phyloP scores from a whole-genome alignment of 106 monocot genomes.

The Amphibolis antarctica region DNA sequence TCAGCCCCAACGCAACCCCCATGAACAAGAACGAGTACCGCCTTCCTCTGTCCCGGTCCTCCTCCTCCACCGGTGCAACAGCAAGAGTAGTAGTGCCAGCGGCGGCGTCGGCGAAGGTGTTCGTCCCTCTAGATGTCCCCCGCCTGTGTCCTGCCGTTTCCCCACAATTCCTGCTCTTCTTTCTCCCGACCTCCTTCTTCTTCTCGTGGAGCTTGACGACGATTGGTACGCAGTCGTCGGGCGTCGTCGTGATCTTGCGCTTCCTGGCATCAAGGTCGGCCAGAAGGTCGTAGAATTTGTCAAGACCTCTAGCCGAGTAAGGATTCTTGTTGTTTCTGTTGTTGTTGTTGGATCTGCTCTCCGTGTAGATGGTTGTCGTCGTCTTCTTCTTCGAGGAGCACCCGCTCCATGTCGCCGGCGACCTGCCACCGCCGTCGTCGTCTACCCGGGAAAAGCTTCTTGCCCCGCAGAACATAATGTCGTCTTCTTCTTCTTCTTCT shows the following conservation, averaged over 20 bases:
- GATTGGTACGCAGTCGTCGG: conserved; percentile 15
- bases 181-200: not conserved
- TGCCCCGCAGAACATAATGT: conserved; percentile 18
- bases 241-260: conserved; percentile 2
- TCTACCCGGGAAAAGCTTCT: conserved; percentile 4
- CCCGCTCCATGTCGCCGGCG: not conserved
- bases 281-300: too few relatives aligned
- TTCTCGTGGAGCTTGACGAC: not conserved
- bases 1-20: conserved; percentile 32
- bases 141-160: too few relatives aligned
- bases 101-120: too few relatives aligned
- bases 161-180: conserved; percentile 26
- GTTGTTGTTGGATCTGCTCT: too few relatives aligned
- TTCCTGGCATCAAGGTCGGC: too few relatives aligned
- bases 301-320: too few relatives aligned
- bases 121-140: too few relatives aligned
- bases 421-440: not conserved
- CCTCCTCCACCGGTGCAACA: too few relatives aligned
- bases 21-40: conserved; percentile 29
- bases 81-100: too few relatives aligned
- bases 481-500: too few relatives aligned
- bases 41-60: too few relatives aligned
- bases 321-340: not conserved
- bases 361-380: not conserved
- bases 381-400: not conserved